Base-by-base conservation (phyloP, 2,329 filamentous ascomycete genomes). In the Botrytis pseudocinerea region DNA sequence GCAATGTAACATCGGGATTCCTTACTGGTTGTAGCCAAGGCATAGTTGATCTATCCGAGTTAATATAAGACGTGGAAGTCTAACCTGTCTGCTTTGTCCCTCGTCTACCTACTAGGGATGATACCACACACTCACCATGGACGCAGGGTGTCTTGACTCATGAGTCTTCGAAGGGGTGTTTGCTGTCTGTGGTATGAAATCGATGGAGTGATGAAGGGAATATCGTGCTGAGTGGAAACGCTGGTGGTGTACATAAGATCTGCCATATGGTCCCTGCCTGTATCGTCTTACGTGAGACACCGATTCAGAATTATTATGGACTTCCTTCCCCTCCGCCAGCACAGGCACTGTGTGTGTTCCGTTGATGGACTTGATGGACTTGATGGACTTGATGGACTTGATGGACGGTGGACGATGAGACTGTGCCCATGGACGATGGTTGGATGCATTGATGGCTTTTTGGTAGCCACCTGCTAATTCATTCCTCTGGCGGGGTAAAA, bases 21-120 rank as follows among this genome's bases (percentile, higher is more conserved):
- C 32, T 61, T 61, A 40, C 59, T 61, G 59, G 3, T 61, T 61
- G 59, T 61, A 32, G 59, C 20, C 20, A 61, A 61, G 59, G 59
- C 32, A 35, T 38, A 38, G 32, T 16, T 25, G 32, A 25, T 40
- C 8, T 61, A 18, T 28, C n/a, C 51, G 51, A 18, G 51, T 28
- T 57, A 57, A 57, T 57, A 57, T 57, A 28, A 57, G 51, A 57
- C 16, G 51, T 4, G 32, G 51, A 18, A 57, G n/a, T 57, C n/a
- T 57, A 18, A 54, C 25, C 16, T 2, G 48, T 5, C 44, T 46
- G 44, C 44, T 46, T 22, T 18, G 44, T 35, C 35, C 6, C 35
- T 35, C 35, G 35, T 4, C 35, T 35, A 4, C 35, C 35, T 38
- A 9, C 38, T 9, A 9, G 38, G 38, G 8, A 38, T 38, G 38